These are phyloP conservation scores for Polytolypa hystricis DNA, from an alignment of 2,329 filamentous ascomycete species.

Conservation along the genomic window DNA sequence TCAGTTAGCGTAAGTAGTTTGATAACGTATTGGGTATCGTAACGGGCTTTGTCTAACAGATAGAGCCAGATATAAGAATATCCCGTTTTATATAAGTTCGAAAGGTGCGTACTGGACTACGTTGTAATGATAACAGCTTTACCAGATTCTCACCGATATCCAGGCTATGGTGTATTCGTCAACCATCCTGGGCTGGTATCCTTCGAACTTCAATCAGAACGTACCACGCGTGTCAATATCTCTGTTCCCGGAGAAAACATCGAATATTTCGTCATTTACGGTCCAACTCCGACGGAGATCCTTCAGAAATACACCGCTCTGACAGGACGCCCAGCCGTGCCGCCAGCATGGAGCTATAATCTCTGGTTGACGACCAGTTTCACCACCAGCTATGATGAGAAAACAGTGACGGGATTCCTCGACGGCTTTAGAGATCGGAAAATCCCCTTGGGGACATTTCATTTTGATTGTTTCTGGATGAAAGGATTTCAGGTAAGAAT, in stretches of 20 bases:
- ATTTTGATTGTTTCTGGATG: conserved; percentile 72
- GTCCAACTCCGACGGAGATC: conserved; percentile 60
- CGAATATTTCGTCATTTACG: conserved; percentile 65
- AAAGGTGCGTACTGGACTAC: conserved; percentile 33
- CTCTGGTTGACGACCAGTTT: conserved; percentile 65
- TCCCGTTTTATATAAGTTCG: conserved; percentile 37
- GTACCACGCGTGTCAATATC: conserved; percentile 59
- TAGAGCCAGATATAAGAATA: conserved; percentile 25
- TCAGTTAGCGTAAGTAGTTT: conserved; percentile 18
- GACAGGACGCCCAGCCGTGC: conserved; percentile 52
- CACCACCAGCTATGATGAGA: conserved; percentile 61
- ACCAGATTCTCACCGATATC: neutral
- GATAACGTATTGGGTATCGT: no score
- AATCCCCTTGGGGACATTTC: conserved; percentile 60
- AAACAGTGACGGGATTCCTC: conserved; percentile 55
- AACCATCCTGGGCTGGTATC: conserved; percentile 60
- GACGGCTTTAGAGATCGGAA: conserved; percentile 56
- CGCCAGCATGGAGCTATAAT: conserved; percentile 65
- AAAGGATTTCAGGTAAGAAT: conserved; percentile 24
- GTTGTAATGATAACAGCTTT: neutral
- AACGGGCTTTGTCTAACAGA: neutral
- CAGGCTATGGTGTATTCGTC: conserved; percentile 59
- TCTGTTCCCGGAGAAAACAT: conserved; percentile 57
- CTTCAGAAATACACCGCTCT: conserved; percentile 55
- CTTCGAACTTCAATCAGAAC: conserved; percentile 62